Percentiles rank a stretch among this genome's conserved stretches.
Evolutionary conservation across 2,329 filamentous ascomycete genomes (phyloP).

Genomic region (Aspergillus candidus): DNA sequence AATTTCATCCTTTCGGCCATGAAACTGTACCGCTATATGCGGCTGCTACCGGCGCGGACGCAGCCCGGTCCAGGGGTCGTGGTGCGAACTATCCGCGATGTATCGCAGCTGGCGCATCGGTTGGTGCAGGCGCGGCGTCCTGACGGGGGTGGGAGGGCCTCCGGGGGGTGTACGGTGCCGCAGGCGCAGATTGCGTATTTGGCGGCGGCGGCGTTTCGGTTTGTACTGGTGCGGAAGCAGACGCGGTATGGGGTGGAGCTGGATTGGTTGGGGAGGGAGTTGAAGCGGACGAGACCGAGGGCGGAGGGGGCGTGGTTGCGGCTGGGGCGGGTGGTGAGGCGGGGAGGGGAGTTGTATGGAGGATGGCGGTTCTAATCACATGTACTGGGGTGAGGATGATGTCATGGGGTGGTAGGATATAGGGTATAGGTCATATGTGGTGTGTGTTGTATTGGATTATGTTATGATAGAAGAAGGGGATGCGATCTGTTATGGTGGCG

Average conservation of each 20-base stretch:
- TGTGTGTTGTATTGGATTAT: too few species aligned
- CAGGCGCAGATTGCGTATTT: conserved; percentile 59
- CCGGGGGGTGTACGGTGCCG: conserved; percentile 48
- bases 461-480: too few species aligned
- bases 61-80: conserved; percentile 57
- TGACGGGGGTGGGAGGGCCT: conserved; percentile 2
- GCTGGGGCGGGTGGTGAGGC: conserved; percentile 29
- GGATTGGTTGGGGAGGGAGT: conserved; percentile 57
- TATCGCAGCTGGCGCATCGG: conserved; percentile 59
- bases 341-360: conserved; percentile 31
- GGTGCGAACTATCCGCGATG: conserved; percentile 57
- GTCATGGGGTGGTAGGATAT: too few species aligned
- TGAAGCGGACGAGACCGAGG: conserved; percentile 33
- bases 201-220: conserved; percentile 62
- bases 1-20: conserved; percentile 71
- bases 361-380: conserved; percentile 30
- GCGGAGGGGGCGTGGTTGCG: conserved; percentile 30
- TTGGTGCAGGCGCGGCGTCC: conserved; percentile 54
- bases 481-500: too few species aligned
- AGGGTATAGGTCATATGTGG: too few species aligned
- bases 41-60: conserved; percentile 48
- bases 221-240: conserved; percentile 65
- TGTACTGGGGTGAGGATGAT: background rate
- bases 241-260: conserved; percentile 60
- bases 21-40: conserved; percentile 60